Evolutionary conservation across 352 stramenopile species (phyloP), one percentile per base, ranked within the genome.

Genomic region (Phytophthora quininea): DNA sequence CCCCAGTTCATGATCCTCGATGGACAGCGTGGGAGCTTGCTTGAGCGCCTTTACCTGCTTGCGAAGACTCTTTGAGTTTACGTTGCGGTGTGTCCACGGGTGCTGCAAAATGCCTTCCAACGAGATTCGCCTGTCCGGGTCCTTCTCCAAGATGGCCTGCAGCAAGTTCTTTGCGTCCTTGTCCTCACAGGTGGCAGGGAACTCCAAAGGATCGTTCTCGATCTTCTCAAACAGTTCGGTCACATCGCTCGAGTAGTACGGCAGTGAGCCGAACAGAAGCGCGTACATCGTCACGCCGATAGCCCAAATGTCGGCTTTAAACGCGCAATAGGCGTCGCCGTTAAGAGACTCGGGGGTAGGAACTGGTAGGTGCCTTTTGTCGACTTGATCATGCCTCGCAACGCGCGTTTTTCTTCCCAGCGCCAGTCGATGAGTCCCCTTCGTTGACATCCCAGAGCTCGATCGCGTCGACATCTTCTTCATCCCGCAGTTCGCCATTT

Each of bases 211-310:
- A 27, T 89, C 84, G 1, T 65, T 69, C 46, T 95, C 82, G 52
- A 97, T 97, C 50, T 97, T 95, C 27, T 97, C 90, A 72, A 98
- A 98, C 7, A 98, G 69, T 38, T 84, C 70, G 6, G 84, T 73
- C 8, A 95, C 89, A 64, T 97, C 93, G 24, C 58, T 76, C 29
- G 96, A 90, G 67, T 95, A 94, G 67, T 96, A 98, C 0, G 93
- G 93, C 45, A 98, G 67, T 31, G 77, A 86, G 3, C 93, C 92
- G 33, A 91, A 93, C 7, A 97, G 74, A 8, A 98, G 68, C 4
- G 91, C 92, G 58, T 97, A 98, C 47, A 98, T 75, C 5, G 97
- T 96, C 29, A 98, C 89, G 9, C 93, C 93, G 38, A 97, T 92
- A 27, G 86, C 87, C 92, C 93, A 98, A 38, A 97, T 86, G 60